Percentiles rank a stretch among this genome's conserved stretches.
These are phyloP conservation scores for Aureobasidium mangrovei DNA, from an alignment of 2,329 filamentous ascomycete genomes.

Conservation along the genomic window DNA sequence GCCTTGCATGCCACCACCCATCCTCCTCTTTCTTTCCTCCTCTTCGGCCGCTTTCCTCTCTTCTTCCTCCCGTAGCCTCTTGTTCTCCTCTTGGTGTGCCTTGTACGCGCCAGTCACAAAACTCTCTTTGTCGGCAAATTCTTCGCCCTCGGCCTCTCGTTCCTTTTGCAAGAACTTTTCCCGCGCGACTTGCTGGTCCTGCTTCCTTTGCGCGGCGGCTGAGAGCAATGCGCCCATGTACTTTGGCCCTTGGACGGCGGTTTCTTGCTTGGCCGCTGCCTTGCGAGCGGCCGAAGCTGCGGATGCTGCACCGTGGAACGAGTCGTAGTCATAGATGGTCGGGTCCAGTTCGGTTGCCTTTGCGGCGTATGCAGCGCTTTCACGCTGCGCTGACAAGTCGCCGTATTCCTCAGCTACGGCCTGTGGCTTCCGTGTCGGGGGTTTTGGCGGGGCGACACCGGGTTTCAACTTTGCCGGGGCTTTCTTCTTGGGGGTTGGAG, in stretches of 20 bases:
- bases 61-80: conserved; percentile 63
- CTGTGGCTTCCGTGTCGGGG: conserved; percentile 34
- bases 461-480: conserved; percentile 23
- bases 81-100: conserved; percentile 68
- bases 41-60: conserved; percentile 54
- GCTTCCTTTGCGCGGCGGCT: conserved; percentile 66
- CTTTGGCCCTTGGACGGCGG: conserved; percentile 57
- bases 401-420: conserved; percentile 37
- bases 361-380: conserved; percentile 55
- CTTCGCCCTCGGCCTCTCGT: conserved; percentile 70
- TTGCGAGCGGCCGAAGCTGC: conserved; percentile 46
- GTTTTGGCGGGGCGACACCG: conserved; percentile 23
- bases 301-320: conserved; percentile 67
- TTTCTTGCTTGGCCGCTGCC: conserved; percentile 43
- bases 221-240: conserved; percentile 70
- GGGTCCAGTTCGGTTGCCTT: conserved; percentile 60
- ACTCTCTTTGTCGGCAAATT: conserved; percentile 73
- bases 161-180: conserved; percentile 73
- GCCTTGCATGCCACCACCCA: conserved; percentile 58
- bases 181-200: conserved; percentile 67
- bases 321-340: conserved; percentile 78
- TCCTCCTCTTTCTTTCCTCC: conserved; percentile 55
- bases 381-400: conserved; percentile 57
- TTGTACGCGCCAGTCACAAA: conserved; percentile 81
- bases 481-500: conserved; percentile 20